Evolutionary conservation across 1,284 basidiomycete species (phyloP), one percentile per base, ranked within the genome.

Genomic region (Meira nashicola): DNA sequence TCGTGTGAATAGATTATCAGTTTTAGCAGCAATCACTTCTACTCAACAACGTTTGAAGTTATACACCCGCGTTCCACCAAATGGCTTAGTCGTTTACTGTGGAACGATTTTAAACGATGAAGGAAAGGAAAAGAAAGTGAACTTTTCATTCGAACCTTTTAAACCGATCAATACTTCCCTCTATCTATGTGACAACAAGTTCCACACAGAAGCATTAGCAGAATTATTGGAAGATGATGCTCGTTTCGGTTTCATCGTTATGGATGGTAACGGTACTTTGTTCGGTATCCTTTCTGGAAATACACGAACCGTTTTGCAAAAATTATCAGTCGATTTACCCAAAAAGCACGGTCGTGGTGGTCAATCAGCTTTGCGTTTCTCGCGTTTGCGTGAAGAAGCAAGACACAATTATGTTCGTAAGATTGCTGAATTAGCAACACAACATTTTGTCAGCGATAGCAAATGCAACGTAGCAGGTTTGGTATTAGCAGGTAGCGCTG

Each of bases 281-380:
- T 98, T 97, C 71, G 95, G 95, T 66, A 92, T 90, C 2, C 86
- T 99, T 50, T 86, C 92, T 0, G 95, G 95, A 56, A 99, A 98
- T 82, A 96, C 95, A 19, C 90, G 95, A 69, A 93, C 96, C 66
- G 86, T 99, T 55, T 84, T 96, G 59, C 92, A 98, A 82, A 99
- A 98, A 80, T 95, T 99, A 82, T 92, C 89, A 39, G 95, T 99
- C 78, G 95, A 98, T 81, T 84, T 99, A 19, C 95, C 95, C 54
- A 99, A 98, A 84, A 99, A 99, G 84, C 95, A 98, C 81, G 92
- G 92, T 71, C 94, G 95, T 85, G 95, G 95, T 87, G 95, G 95
- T 82, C 95, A 99, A 81, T 99, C 95, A 62, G 95, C 95, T 33
- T 84, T 98, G 56, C 95, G 95, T 90, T 99, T 99, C 86, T 91